A percentile compares a stretch with the other conserved stretches of the same genome.
Conservation (phyloP, 495 filamentous ascomycete genomes). For the Hypoxylon subgilvum region DNA sequence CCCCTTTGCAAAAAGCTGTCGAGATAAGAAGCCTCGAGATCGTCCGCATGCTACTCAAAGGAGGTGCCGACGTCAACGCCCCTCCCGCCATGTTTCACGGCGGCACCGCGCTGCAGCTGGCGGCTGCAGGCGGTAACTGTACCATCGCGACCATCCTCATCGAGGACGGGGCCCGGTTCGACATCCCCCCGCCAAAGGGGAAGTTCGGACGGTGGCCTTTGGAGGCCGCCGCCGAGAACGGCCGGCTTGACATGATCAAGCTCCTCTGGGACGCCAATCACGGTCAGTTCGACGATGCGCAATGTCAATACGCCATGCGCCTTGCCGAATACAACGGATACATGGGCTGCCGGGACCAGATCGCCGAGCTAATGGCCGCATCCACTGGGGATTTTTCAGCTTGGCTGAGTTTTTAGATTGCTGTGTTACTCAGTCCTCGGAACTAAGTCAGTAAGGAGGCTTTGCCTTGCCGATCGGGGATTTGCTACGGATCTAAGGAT, state of each 20-base stretch:
- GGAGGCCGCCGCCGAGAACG: constrained; percentile 15
- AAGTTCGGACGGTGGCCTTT: constrained; percentile 19
- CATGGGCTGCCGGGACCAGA: too few species aligned
- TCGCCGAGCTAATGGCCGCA: too few species aligned
- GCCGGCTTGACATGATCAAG: not conserved
- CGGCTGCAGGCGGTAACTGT: constrained; percentile 12
- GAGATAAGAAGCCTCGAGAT: constrained; percentile 35
- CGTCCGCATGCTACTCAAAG: constrained; percentile 16
- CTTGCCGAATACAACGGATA: too few species aligned
- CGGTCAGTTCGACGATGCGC: too few species aligned
- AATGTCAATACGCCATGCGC: too few species aligned
- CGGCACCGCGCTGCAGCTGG: constrained; percentile 20
- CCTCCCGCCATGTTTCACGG: not conserved
- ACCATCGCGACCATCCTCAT: constrained; percentile 16
- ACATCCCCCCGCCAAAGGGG: not conserved
- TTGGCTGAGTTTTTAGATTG: too few species aligned
- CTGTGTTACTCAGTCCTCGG: too few species aligned
- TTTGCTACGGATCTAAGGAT: too few species aligned
- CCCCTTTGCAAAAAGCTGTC: constrained; percentile 41
- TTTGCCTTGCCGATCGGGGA: too few species aligned
- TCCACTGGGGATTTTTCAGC: too few species aligned
- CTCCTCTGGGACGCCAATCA: not conserved
- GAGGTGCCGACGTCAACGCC: constrained; percentile 18
- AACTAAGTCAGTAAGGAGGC: too few species aligned
- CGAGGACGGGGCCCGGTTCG: not conserved